Evolutionary conservation across 2,329 filamentous ascomycete genomes (phyloP).

Genomic region (Hirsutella rhossiliensis): DNA sequence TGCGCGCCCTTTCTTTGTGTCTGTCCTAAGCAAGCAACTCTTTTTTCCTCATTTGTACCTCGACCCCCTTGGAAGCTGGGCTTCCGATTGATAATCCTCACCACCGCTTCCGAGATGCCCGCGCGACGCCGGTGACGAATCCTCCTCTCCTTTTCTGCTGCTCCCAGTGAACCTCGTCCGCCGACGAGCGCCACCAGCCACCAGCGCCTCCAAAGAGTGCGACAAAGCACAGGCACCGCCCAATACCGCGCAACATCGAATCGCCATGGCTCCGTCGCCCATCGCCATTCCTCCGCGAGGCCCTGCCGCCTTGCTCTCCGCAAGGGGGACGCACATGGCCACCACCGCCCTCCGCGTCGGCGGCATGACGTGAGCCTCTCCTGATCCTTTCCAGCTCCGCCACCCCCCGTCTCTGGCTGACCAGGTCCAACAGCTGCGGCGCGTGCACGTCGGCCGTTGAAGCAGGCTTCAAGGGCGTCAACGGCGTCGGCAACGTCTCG

Average conservation of each 20-base stretch:
- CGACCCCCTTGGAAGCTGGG: not conserved
- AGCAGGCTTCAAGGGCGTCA: constrained; percentile 70
- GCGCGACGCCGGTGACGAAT: not conserved
- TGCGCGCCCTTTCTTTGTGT: not conserved
- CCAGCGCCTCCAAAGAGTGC: not conserved
- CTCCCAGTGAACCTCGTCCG: not conserved
- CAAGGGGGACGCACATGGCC: constrained; percentile 53
- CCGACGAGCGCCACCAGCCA: not conserved
- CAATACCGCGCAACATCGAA: not conserved
- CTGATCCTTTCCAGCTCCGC: not conserved
- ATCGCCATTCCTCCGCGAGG: constrained; percentile 34
- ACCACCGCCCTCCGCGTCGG: constrained; percentile 85
- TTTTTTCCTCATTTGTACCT: too few relatives aligned
- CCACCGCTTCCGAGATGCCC: not conserved
- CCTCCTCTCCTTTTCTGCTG: not conserved
- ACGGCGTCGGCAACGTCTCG: constrained; percentile 75
- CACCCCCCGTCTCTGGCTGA: constrained; percentile 14
- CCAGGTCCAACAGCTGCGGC: constrained; percentile 58
- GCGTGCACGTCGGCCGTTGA: constrained; percentile 95
- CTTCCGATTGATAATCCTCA: not conserved
- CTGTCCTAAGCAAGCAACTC: too few relatives aligned
- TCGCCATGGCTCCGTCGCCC: constrained; percentile 38
- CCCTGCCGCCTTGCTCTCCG: constrained; percentile 10
- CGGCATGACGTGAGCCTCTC: constrained; percentile 60
- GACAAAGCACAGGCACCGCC: not conserved